Evolutionary conservation across 257 asterid genomes (phyloP).

Genomic region (Verbascum thapsus): DNA sequence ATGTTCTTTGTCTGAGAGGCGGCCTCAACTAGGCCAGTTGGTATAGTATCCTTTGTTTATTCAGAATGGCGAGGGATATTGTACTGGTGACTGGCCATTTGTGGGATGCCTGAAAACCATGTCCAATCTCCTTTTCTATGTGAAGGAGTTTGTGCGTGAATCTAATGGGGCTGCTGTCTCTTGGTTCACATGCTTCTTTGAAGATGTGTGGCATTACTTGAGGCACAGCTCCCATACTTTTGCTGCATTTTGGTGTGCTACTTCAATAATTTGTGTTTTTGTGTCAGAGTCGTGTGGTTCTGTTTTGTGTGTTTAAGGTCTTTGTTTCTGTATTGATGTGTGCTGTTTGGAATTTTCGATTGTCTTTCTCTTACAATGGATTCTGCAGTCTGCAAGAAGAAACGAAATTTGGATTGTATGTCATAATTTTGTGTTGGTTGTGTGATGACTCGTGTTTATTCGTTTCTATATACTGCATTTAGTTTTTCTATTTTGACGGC

Average conservation of each 20-base stretch:
- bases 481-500: too few species aligned
- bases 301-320: background rate
- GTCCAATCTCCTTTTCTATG: conserved; percentile 43
- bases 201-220: background rate
- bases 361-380: too few species aligned
- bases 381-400: too few species aligned
- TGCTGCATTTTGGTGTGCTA: background rate
- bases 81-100: background rate
- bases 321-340: background rate
- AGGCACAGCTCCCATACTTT: conserved; percentile 14
- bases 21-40: background rate
- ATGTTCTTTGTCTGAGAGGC: conserved; percentile 58
- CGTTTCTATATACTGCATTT: too few species aligned
- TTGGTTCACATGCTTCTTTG: conserved; percentile 20
- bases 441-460: too few species aligned
- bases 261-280: background rate
- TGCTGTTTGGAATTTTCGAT: background rate
- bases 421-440: too few species aligned
- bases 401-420: too few species aligned
- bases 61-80: conserved; percentile 1
- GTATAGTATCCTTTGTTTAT: conserved; percentile 13
- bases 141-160: conserved; percentile 74
- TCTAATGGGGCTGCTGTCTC: conserved; percentile 45
- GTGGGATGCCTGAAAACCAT: conserved; percentile 26
- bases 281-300: background rate